Evolutionary conservation across 2,329 filamentous ascomycete genomes (phyloP), one percentile per base, ranked within the genome.

Genomic region (Botryosphaeria agaves): DNA sequence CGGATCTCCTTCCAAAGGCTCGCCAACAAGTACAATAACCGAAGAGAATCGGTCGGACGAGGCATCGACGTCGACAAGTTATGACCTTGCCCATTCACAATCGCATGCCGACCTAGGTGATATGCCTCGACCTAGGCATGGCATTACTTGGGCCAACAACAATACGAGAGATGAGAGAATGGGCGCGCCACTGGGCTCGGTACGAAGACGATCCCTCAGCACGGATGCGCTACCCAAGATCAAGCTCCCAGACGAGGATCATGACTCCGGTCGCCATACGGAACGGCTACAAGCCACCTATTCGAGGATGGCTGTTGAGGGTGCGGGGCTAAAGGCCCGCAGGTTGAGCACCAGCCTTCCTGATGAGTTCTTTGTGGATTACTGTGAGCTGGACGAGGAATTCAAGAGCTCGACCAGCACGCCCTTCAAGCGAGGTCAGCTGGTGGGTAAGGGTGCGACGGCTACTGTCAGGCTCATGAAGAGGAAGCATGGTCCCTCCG

Each of bases 401-500:
- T 87, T 73, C 41, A 72, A 76, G 36, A 77, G 47, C 37, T 49
- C 52, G 6, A 15, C n/a, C 8, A 27, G 16, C n/a, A 9, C 16
- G 9, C 11, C 11, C 14, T 27, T 27, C n/a, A 27, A 27, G 26
- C 12, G 26, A n/a, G 26, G 26, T 23, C 83, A 78, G 54, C 68
- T 76, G 36, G 60, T 91, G 5, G 84, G 83, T 36, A 81, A 80
- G 52, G 84, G 84, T 25, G 78, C 80, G 7, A 85, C 80, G 5
- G 82, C 81, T 26, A 77, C 79, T 41, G 83, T 92, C 15, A 79
- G 72, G 19, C 64, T 87, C 36, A 89, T 92, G 79, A 64, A 63
- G 34, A 69, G 75, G 38, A 82, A 76, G 49, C 74, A 72, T 18
- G 66, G 57, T 34, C 57, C 64, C 4, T 62, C 48, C 16, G 49